Percentiles rank a stretch among this genome's conserved stretches.
phyloP scores from a whole-genome alignment of 306 rosid species.

The Carpinus viminea region DNA sequence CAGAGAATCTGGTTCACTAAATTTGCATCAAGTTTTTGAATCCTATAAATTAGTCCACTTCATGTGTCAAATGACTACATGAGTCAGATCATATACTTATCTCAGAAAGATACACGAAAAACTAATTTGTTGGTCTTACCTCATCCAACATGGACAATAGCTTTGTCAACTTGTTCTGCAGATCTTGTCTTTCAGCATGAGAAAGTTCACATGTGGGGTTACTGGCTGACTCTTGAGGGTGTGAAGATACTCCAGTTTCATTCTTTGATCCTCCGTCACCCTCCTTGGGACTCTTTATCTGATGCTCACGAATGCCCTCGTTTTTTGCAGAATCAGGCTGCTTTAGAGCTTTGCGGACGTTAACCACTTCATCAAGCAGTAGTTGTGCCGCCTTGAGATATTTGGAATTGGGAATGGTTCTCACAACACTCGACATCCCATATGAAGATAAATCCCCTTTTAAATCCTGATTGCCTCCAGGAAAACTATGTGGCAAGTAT shows the following conservation, averaged over 20 bases:
- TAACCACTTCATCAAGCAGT: slow-evolving; percentile 78
- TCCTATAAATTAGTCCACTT: background rate
- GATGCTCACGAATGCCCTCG: slow-evolving; percentile 39
- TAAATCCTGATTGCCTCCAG: slow-evolving; percentile 49
- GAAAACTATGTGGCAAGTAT: slow-evolving; percentile 42
- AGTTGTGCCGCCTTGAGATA: slow-evolving; percentile 75
- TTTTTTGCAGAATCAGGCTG: slow-evolving; percentile 39
- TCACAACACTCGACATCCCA: slow-evolving; percentile 47
- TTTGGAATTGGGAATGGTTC: slow-evolving; percentile 59
- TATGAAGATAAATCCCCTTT: slow-evolving; percentile 52
- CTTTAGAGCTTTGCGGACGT: slow-evolving; percentile 59
- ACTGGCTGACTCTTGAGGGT: slow-evolving; percentile 49
- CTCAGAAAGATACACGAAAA: slow-evolving; percentile 10
- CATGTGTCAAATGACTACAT: background rate
- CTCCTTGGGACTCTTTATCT: slow-evolving; percentile 35
- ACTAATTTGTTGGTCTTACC: slow-evolving; percentile 37
- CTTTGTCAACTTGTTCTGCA: slow-evolving; percentile 70
- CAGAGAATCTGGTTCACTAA: background rate
- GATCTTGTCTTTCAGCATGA: slow-evolving; percentile 71
- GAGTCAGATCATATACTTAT: background rate
- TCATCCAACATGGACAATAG: slow-evolving; percentile 78
- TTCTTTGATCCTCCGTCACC: slow-evolving; percentile 49
- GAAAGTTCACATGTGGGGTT: slow-evolving; percentile 59
- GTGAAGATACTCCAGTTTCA: slow-evolving; percentile 42
- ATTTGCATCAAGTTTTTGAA: background rate